Evolutionary conservation across 208 protist genomes (phyloP).

Genomic region (Blastocrithidia nonstop): DNA sequence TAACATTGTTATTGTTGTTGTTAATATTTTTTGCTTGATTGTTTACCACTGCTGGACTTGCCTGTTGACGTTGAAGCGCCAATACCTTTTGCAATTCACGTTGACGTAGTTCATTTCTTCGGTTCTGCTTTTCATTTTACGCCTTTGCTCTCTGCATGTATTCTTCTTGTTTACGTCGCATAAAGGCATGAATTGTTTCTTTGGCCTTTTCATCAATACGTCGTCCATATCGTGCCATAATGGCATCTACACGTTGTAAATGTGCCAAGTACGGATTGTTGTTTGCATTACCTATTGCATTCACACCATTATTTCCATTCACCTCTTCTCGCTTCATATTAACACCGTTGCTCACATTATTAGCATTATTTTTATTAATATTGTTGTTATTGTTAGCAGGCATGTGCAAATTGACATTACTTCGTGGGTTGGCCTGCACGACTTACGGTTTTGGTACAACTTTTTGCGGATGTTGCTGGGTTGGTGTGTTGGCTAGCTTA

Average conservation of each 20-base stretch:
- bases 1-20: constrained; percentile 6
- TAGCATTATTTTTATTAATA: too few species aligned
- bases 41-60: constrained; percentile 6
- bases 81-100: constrained; percentile 48
- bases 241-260: constrained; percentile 67
- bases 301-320: too few species aligned
- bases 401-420: too few species aligned
- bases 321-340: too few species aligned
- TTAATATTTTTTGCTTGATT: constrained; percentile 6
- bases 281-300: too few species aligned
- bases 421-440: too few species aligned
- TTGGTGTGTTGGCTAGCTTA: too few species aligned
- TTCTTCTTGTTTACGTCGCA: constrained; percentile 77
- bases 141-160: constrained; percentile 47
- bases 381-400: too few species aligned
- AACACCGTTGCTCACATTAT: too few species aligned
- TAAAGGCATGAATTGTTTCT: constrained; percentile 80
- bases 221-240: constrained; percentile 61
- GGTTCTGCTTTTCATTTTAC: constrained; percentile 28
- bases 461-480: too few species aligned
- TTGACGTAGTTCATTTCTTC: constrained; percentile 34
- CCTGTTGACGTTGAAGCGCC: constrained; percentile 29
- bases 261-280: constrained; percentile 37
- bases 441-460: too few species aligned
- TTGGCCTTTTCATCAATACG: constrained; percentile 49